Conservation (phyloP, 2,329 filamentous ascomycete species). For the Anthostomella pinea region DNA sequence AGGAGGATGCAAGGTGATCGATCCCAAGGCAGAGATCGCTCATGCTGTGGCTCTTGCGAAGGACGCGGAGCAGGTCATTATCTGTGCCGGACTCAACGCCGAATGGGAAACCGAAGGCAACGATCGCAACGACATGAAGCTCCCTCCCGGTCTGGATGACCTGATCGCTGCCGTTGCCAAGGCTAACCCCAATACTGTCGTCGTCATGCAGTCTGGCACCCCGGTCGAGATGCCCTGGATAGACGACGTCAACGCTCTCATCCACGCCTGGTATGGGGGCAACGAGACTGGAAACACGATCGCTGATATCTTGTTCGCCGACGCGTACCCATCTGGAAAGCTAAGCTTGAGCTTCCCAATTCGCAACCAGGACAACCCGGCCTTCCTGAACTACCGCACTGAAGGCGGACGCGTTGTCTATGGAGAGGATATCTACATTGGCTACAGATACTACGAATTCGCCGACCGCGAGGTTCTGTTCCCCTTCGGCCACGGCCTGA, state of each 20-base stretch:
- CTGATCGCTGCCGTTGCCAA: conserved; percentile 64
- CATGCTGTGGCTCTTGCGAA: conserved; percentile 66
- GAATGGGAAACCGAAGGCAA: conserved; percentile 80
- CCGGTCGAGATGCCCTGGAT: conserved; percentile 72
- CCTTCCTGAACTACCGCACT: conserved; percentile 70
- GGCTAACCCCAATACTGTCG: conserved; percentile 66
- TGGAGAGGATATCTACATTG: conserved; percentile 77
- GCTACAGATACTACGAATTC: conserved; percentile 78
- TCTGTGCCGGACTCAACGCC: conserved; percentile 74
- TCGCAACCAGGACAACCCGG: conserved; percentile 66
- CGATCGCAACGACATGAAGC: conserved; percentile 74
- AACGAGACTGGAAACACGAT: conserved; percentile 82
- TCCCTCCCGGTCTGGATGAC: conserved; percentile 70
- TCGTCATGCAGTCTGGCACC: conserved; percentile 76
- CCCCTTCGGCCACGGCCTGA: conserved; percentile 76
- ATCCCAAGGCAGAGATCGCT: conserved; percentile 57
- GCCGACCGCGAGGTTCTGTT: conserved; percentile 65
- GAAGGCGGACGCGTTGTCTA: conserved; percentile 72
- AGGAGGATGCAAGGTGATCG: conserved; percentile 57
- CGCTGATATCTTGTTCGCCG: conserved; percentile 73
- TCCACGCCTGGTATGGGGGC: conserved; percentile 85
- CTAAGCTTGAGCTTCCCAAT: conserved; percentile 71
- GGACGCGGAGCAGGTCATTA: conserved; percentile 71
- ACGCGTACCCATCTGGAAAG: conserved; percentile 72
- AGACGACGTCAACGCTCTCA: conserved; percentile 51